Evolutionary conservation across 371 early-diverging fungal genomes (phyloP).

Genomic region (Catenaria anguillulae): DNA sequence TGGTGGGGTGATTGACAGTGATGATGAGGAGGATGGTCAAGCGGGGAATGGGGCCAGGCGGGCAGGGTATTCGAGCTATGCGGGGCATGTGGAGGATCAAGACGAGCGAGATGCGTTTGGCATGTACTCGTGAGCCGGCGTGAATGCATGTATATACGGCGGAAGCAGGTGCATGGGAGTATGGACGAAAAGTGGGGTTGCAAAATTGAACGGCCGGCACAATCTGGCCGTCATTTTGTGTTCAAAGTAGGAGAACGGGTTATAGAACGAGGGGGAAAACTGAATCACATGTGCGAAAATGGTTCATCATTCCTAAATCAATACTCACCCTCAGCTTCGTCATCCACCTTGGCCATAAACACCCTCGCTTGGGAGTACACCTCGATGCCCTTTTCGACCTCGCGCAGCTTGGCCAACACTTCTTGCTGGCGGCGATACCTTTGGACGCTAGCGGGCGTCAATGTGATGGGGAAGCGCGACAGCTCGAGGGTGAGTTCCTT

Average conservation of each 20-base stretch:
- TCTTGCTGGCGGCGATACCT: neutral
- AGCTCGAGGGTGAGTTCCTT: neutral
- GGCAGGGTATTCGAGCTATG: neutral
- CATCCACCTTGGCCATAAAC: conserved; percentile 2
- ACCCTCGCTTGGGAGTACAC: neutral
- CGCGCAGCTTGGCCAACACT: neutral
- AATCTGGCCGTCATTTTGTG: no score
- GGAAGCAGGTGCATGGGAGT: no score
- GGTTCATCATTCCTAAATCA: no score
- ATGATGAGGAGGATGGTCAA: neutral
- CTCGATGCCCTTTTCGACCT: conserved; percentile 2
- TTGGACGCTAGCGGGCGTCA: neutral
- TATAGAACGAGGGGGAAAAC: no score
- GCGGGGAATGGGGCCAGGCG: neutral
- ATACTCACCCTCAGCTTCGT: no score
- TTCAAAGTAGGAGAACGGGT: no score
- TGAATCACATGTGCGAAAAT: no score
- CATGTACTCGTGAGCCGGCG: neutral
- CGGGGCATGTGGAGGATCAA: neutral
- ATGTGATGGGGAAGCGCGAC: neutral
- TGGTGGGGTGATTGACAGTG: neutral
- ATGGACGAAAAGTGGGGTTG: no score
- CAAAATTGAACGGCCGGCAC: no score
- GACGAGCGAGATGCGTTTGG: neutral
- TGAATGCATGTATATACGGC: no score